Evolutionary conservation across 2,329 filamentous ascomycete genomes (phyloP).

Genomic region (Knufia fluminis): DNA sequence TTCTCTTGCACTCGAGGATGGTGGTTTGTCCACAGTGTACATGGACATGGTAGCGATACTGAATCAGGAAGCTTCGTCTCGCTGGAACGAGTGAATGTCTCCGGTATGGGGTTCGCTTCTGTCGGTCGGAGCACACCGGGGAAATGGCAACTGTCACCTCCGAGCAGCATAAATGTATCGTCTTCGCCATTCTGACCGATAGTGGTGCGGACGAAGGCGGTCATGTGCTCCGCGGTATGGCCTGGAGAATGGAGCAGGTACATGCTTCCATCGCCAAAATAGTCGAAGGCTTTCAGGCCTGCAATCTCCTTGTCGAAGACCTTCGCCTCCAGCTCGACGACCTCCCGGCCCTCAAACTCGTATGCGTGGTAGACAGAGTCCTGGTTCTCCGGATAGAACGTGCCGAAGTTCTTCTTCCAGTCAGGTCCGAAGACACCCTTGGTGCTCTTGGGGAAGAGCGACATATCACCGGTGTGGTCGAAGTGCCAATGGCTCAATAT

Average conservation of each 20-base stretch:
- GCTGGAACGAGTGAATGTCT: constrained; percentile 12
- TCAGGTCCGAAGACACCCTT: constrained; percentile 46
- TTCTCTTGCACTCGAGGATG: constrained; percentile 20
- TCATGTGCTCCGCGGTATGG: constrained; percentile 39
- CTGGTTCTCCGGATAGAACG: constrained; percentile 38
- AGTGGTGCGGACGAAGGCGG: constrained; percentile 39
- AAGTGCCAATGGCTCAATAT: constrained; percentile 26
- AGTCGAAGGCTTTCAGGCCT: constrained; percentile 32
- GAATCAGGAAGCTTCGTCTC: not conserved
- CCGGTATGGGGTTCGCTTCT: constrained; percentile 24
- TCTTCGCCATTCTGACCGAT: constrained; percentile 27
- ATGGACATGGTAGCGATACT: constrained; percentile 19
- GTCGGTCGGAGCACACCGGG: constrained; percentile 27
- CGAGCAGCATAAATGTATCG: constrained; percentile 41
- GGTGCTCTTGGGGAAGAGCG: constrained; percentile 38
- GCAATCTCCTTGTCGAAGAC: constrained; percentile 22
- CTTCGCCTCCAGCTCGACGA: constrained; percentile 16
- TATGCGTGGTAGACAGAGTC: constrained; percentile 29
- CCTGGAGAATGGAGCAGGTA: constrained; percentile 41
- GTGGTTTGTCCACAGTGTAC: constrained; percentile 21
- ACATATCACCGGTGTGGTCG: constrained; percentile 44
- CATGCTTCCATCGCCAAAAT: constrained; percentile 34
- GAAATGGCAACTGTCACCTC: constrained; percentile 41
- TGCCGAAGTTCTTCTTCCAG: constrained; percentile 38
- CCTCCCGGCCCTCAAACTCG: constrained; percentile 26